phyloP scores from a whole-genome alignment of 2,329 filamentous ascomycete species.

The Pseudomassariella vexata region DNA sequence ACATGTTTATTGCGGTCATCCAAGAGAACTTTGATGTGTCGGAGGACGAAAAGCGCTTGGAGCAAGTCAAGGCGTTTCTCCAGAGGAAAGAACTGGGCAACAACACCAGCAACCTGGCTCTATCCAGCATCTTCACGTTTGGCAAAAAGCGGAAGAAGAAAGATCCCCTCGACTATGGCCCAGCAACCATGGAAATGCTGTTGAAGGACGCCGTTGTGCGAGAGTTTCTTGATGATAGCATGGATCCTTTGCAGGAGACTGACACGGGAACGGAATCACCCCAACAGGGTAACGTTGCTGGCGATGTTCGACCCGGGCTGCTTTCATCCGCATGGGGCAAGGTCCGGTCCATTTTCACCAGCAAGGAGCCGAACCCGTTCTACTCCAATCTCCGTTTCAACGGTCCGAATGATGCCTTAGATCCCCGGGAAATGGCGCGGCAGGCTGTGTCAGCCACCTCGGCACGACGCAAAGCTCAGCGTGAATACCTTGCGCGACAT shows the following conservation, averaged over 20 bases:
- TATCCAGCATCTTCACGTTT: conserved; percentile 65
- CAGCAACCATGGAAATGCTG: conserved; percentile 90
- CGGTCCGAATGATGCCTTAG: conserved; percentile 68
- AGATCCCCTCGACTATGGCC: conserved; percentile 88
- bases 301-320: conserved; percentile 49
- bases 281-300: conserved; percentile 27
- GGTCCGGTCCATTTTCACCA: conserved; percentile 47
- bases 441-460: conserved; percentile 82
- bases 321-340: conserved; percentile 58
- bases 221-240: conserved; percentile 82
- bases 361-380: conserved; percentile 86
- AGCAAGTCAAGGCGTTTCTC: conserved; percentile 92
- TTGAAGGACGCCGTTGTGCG: conserved; percentile 92
- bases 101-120: conserved; percentile 64
- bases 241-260: conserved; percentile 36
- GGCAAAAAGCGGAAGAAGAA: conserved; percentile 54
- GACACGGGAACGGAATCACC: conserved; percentile 28
- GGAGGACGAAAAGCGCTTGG: conserved; percentile 93
- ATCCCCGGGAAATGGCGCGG: conserved; percentile 82
- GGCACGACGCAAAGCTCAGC: conserved; percentile 77
- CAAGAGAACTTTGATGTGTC: conserved; percentile 99
- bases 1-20: conserved; percentile 99
- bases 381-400: conserved; percentile 72
- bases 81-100: conserved; percentile 81
- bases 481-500: conserved; percentile 81